Evolutionary conservation across 108 stramenopile genomes (phyloP), one percentile per base, ranked within the genome.

Genomic region (Skeletonema menzelii): DNA sequence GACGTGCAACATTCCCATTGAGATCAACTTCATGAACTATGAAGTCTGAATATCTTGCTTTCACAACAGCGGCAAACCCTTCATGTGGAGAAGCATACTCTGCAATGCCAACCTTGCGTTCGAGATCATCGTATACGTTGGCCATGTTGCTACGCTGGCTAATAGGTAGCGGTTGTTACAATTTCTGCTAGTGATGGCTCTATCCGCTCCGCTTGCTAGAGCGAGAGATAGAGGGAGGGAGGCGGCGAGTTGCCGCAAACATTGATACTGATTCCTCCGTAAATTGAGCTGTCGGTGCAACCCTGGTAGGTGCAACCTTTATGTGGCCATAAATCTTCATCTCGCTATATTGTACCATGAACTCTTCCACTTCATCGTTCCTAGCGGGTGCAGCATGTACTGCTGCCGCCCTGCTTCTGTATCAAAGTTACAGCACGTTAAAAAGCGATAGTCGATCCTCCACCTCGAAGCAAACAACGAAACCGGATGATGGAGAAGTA

Each of bases 1-100:
- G 80, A n/a, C 76, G 62, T 35, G 91, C 91, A 30, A 90, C 63
- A 17, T 79, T 84, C 12, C 91, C 91, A 77, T 90, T 85, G 65
- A 79, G 24, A 53, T 76, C 88, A 20, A 92, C 90, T 90, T 95
- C 94, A 62, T 92, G 91, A 22, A 95, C 94, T 30, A 95, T 37
- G 67, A 95, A 95, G 69, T 95, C 94, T 3, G 92, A 89, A 65
- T 86, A 95, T 46, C 94, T 70, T 26, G 90, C 94, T 73, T 95
- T 95, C 26, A 87, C 60, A 7, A 91, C 87, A 5, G 83, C 91
- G 27, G 88, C 78, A 67, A 93, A 95, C 17, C 93, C 93, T 26
- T 77, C 64, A 59, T 77, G 75, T 19, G 68, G 61, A 10, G 86
- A 80, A 27, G 85, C 80, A 69, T 87, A 91, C n/a, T 74, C 80